Conservation (phyloP, 192 early-diverging fungal species). For the Coemansia sp. region DNA sequence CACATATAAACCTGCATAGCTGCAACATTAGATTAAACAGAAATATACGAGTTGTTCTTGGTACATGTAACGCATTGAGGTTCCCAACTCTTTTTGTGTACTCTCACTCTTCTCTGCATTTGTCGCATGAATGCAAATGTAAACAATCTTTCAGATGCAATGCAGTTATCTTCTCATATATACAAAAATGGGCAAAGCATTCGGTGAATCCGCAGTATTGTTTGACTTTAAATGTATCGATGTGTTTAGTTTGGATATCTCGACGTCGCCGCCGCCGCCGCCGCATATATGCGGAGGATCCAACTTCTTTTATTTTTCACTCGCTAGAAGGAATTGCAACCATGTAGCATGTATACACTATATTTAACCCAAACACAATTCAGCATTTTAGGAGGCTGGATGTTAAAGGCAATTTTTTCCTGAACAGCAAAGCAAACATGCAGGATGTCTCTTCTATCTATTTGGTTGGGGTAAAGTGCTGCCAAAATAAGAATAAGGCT, state of each 20-base stretch:
- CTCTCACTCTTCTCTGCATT: neutral
- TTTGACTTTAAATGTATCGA: neutral
- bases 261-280: no score
- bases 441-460: no score
- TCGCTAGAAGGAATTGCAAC: no score
- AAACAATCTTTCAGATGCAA: constrained; percentile 6
- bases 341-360: no score
- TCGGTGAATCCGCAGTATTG: neutral
- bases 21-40: constrained; percentile 4
- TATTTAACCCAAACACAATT: no score
- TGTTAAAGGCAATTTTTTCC: neutral
- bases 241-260: neutral
- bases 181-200: neutral
- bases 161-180: neutral
- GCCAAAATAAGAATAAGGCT: neutral
- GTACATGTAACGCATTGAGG: neutral
- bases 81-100: neutral
- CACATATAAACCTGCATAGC: neutral
- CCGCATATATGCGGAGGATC: neutral
- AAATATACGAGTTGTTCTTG: constrained; percentile 1
- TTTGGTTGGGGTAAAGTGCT: constrained; percentile 4
- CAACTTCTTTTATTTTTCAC: no score
- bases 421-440: neutral
- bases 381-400: neutral
- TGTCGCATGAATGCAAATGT: neutral